Evolutionary conservation across 1,139 yeast species (phyloP), one percentile per base, ranked within the genome.

Genomic region (Protomyces inundatus): DNA sequence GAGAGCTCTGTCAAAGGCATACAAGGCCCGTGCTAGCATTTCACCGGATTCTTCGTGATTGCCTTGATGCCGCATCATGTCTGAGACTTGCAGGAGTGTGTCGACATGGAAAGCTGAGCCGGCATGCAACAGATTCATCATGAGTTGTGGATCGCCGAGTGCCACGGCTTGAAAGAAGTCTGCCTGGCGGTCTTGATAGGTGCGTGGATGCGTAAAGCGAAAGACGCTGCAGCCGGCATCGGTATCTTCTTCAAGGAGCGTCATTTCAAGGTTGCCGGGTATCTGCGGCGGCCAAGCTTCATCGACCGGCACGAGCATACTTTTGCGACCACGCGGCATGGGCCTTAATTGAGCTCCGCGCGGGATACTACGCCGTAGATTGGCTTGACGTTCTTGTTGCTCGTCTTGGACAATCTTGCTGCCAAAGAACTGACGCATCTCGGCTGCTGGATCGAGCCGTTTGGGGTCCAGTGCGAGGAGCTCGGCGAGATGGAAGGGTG

Each of bases 241-340:
- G 0, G 69, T 69, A 0, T 64, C 62, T 12, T 59, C 52, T 61
- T 48, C 68, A 10, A 69, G 55, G 69, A 84, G 85, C 40, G 82
- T 85, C 90, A 88, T 84, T 2, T 75, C 73, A 55, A 88, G 73
- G 5, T 88, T 87, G 66, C 86, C 85, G 65, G 81, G 80, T 23
- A 82, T 77, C 0, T 90, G 83, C 0, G 96, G 96, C 16, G 88
- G 74, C 88, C 93, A 89, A 72, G 88, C 95, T 68, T 88, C 91
- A 72, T 87, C 82, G 52, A 90, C 84, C 70, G 85, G 84, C 0
- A 95, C 85, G 66, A 90, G 78, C 9, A 83, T 78, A 71, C 88
- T 95, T 68, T 84, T 82, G 0, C 96, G 95, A 57, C 90, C 86
- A 95, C 95, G 89, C 30, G 90, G 90, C 69, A 88, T 80, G 0